phyloP scores from a whole-genome alignment of 2,329 filamentous ascomycete species.

The Aspergillus sp. region DNA sequence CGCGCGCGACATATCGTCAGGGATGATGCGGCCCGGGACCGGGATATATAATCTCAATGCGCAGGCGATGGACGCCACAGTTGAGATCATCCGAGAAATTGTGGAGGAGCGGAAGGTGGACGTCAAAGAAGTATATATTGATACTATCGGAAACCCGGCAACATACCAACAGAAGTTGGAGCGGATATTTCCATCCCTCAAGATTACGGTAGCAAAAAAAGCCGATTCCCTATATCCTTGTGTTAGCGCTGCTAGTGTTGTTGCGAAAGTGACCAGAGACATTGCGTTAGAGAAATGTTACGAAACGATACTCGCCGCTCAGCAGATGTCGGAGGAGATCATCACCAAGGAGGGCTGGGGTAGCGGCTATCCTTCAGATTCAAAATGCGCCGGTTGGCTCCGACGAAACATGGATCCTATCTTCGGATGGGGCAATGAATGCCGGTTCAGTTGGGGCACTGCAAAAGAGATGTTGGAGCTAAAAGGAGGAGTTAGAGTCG shows the following conservation, averaged over 20 bases:
- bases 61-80: constrained; percentile 88
- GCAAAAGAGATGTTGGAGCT: constrained; percentile 85
- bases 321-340: constrained; percentile 17
- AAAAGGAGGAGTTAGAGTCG: constrained; percentile 65
- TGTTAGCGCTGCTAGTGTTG: constrained; percentile 88
- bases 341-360: constrained; percentile 59
- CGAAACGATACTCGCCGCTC: constrained; percentile 40
- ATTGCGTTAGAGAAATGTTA: constrained; percentile 77
- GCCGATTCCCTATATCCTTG: constrained; percentile 88
- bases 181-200: constrained; percentile 69
- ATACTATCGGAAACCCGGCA: constrained; percentile 80
- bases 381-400: constrained; percentile 72
- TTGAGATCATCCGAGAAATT: constrained; percentile 71
- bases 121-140: constrained; percentile 83
- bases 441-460: constrained; percentile 92
- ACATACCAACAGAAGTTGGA: constrained; percentile 80
- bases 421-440: constrained; percentile 92
- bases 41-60: constrained; percentile 83
- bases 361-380: constrained; percentile 88
- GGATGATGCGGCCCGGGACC: constrained; percentile 59
- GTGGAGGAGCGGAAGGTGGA: constrained; percentile 67
- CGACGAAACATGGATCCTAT: constrained; percentile 81
- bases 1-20: constrained; percentile 71
- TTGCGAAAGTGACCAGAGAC: constrained; percentile 92
- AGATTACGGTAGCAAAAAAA: constrained; percentile 77